Base-by-base conservation (phyloP, 805 yeast genomes). In the Pichia kluyveri region DNA sequence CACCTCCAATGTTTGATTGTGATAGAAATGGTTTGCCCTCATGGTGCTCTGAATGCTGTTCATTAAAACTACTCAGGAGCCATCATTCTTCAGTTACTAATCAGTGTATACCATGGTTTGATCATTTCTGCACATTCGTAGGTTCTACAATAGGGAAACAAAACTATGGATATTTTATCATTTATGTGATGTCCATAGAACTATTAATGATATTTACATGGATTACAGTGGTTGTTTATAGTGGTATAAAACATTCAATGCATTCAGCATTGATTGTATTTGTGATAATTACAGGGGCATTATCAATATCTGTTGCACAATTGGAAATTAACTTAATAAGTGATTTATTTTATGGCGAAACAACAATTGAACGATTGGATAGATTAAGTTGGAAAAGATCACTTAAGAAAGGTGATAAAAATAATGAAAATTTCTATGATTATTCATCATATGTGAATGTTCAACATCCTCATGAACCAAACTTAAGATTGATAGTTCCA, bases 121-220 rank as follows among this genome's bases (percentile, higher is more conserved):
- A 90, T 63, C 98, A 90, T 61, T 83, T 73, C 57, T 90, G 98
- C 60, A 59, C 79, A 0, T 88, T 87, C 83, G 63, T 91, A 0
- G 95, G 95, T 1, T 61, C 73, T 0, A 76, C 79, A 5, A 77
- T 90, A 41, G 96, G 96, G 0, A 74, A 76, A 50, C 61, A 67
- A 38, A 90, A 91, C 63, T 79, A 79, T 60, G 60, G 73, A 44
- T 65, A 70, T 30, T 89, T 89, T 56, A 45, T 81, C 4, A 79
- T 76, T 51, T 82, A 74, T 56, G 57, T 74, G 32, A 40, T 69
- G 6, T 67, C 69, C 56, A 62, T 71, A 31, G 61, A 65, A 28
- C 23, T 61, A 3, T 60, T 67, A 41, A 69, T 78, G 30, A 40
- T 66, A n/a, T 55, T 75, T 43, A 59, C 73, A 1, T 59, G 77